Conservation (phyloP, 108 stramenopile species). For the Nitzschia sp. region DNA sequence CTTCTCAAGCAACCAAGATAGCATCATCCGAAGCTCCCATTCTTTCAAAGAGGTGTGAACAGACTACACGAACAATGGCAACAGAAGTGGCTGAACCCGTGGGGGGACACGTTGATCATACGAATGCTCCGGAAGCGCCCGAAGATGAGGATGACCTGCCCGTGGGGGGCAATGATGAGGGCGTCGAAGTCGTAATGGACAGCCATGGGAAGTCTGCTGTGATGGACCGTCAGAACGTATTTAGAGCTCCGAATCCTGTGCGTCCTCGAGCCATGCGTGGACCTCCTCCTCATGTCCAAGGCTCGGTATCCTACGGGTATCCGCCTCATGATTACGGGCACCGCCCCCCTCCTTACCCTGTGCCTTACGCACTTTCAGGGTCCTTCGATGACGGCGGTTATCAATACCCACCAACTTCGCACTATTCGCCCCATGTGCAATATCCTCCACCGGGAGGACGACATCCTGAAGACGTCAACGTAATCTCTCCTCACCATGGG, state of each 20-base stretch:
- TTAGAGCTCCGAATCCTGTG: constrained; percentile 47
- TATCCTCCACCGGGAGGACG: constrained; percentile 46
- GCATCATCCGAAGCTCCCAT: no score
- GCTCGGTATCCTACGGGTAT: constrained; percentile 53
- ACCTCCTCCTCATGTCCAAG: constrained; percentile 25
- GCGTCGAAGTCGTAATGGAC: constrained; percentile 57
- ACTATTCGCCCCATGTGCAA: constrained; percentile 59
- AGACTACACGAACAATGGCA: background rate
- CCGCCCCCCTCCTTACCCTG: constrained; percentile 32
- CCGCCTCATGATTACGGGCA: constrained; percentile 26
- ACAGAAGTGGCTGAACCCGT: constrained; percentile 14
- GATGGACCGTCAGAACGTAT: constrained; percentile 43
- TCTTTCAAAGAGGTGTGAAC: background rate
- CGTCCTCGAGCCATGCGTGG: constrained; percentile 46
- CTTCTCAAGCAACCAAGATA: background rate
- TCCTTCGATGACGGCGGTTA: constrained; percentile 50
- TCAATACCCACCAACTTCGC: constrained; percentile 18
- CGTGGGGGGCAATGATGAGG: constrained; percentile 20
- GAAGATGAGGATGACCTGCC: background rate
- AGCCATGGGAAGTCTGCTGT: constrained; percentile 33
- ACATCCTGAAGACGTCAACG: constrained; percentile 51
- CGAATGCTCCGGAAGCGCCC: background rate
- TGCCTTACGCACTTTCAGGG: constrained; percentile 39
- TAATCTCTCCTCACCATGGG: constrained; percentile 60
- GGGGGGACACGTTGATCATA: background rate